Evolutionary conservation across 1,139 yeast species (phyloP).

Genomic region (Hansenula sp.): DNA sequence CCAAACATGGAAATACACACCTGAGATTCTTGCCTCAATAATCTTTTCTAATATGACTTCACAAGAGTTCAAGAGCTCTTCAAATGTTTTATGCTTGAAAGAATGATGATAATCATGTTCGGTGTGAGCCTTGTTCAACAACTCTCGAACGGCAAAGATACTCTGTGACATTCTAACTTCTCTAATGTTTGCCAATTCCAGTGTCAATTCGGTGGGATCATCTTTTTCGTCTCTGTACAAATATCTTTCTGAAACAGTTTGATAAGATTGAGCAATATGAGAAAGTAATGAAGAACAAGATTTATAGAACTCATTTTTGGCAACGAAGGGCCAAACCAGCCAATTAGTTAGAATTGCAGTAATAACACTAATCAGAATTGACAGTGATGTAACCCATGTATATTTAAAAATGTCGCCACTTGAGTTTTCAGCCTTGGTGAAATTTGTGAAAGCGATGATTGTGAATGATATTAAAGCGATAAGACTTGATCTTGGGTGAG

Average conservation of each 20-base stretch:
- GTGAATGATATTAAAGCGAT: slow-evolving; percentile 38
- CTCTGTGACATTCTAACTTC: slow-evolving; percentile 45
- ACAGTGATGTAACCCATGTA: slow-evolving; percentile 37
- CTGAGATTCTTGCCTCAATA: slow-evolving; percentile 45
- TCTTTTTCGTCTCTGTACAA: slow-evolving; percentile 43
- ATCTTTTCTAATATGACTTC: slow-evolving; percentile 37
- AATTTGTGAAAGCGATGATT: slow-evolving; percentile 32
- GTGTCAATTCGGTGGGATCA: slow-evolving; percentile 39
- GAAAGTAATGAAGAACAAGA: slow-evolving; percentile 36
- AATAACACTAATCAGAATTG: slow-evolving; percentile 36
- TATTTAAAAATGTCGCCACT: slow-evolving; percentile 29
- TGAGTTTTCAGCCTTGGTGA: slow-evolving; percentile 14
- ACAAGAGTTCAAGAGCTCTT: slow-evolving; percentile 33
- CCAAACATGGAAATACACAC: slow-evolving; percentile 42
- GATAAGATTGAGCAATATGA: slow-evolving; percentile 43
- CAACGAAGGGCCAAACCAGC: slow-evolving; percentile 47
- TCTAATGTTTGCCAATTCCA: slow-evolving; percentile 40
- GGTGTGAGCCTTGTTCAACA: slow-evolving; percentile 32
- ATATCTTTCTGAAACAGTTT: slow-evolving; percentile 42
- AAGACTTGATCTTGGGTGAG: slow-evolving; percentile 38
- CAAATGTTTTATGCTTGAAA: slow-evolving; percentile 26
- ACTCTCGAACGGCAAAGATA: slow-evolving; percentile 34
- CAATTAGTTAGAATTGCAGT: slow-evolving; percentile 37
- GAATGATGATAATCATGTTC: slow-evolving; percentile 32
- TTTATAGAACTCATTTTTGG: slow-evolving; percentile 37